phyloP scores from a whole-genome alignment of 2,329 filamentous ascomycete species.

The Aspergillus spinulosporus region DNA sequence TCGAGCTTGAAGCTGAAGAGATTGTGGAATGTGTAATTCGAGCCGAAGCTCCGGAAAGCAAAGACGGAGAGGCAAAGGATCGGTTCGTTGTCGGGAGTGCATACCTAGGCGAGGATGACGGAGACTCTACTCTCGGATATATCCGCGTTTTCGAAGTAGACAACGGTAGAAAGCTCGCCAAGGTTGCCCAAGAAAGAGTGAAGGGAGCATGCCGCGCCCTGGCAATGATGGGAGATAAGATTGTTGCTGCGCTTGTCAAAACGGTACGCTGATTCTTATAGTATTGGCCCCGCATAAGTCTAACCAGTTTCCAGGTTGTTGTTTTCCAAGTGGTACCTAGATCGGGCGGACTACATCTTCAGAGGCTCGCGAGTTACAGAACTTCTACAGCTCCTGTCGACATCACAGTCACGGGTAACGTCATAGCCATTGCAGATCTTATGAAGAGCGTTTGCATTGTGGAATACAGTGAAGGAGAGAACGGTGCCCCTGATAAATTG shows the following conservation, averaged over 20 bases:
- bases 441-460: conserved; percentile 90
- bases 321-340: conserved; percentile 53
- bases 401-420: conserved; percentile 69
- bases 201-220: conserved; percentile 81
- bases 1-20: conserved; percentile 66
- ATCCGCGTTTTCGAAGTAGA: conserved; percentile 80
- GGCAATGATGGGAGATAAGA: conserved; percentile 69
- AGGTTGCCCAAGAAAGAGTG: conserved; percentile 67
- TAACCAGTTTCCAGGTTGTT: conserved; percentile 50
- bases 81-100: conserved; percentile 91
- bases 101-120: conserved; percentile 61
- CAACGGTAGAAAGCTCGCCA: conserved; percentile 69
- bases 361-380: conserved; percentile 73
- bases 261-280: conserved; percentile 58
- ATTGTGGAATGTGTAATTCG: conserved; percentile 82
- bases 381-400: conserved; percentile 83
- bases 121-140: conserved; percentile 65
- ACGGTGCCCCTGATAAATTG: conserved; percentile 63
- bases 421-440: conserved; percentile 82
- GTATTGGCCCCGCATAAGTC: not conserved
- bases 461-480: conserved; percentile 62
- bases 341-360: conserved; percentile 53
- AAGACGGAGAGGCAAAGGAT: conserved; percentile 58
- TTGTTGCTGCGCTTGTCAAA: conserved; percentile 87
- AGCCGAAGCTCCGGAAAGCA: conserved; percentile 66